Conservation (phyloP, 257 asterid genomes). For the Fraxinus anomala region DNA sequence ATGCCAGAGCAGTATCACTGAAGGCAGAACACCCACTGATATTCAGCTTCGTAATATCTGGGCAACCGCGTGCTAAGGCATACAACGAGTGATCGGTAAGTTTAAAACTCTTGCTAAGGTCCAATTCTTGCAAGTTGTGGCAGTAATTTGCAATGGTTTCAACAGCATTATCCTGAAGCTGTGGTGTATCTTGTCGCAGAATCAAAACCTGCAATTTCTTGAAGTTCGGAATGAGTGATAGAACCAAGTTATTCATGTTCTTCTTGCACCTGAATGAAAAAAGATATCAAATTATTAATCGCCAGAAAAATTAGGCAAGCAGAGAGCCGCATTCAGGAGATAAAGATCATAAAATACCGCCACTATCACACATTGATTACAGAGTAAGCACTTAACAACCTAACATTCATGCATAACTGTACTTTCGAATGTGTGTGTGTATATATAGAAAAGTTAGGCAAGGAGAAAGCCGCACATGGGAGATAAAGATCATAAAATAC, state of each 20-base stretch:
- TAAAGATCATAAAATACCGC: not conserved
- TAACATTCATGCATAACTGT: too few species aligned
- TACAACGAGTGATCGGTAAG: conserved; percentile 80
- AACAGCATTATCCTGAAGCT: conserved; percentile 71
- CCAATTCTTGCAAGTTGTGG: conserved; percentile 78
- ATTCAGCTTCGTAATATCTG: conserved; percentile 68
- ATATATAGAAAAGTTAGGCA: not conserved
- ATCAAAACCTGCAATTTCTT: conserved; percentile 67
- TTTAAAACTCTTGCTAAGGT: conserved; percentile 83
- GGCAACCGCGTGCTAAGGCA: conserved; percentile 81
- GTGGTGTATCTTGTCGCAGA: conserved; percentile 80
- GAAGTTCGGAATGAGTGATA: conserved; percentile 71
- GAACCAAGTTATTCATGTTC: conserved; percentile 76
- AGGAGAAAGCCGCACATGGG: not conserved
- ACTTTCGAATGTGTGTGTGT: too few species aligned
- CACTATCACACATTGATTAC: not conserved
- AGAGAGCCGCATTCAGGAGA: not conserved
- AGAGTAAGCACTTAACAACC: not conserved
- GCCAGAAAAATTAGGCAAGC: not conserved
- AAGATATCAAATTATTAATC: not conserved
- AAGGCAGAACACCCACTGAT: conserved; percentile 88
- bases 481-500: not conserved
- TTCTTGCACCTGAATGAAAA: conserved; percentile 76
- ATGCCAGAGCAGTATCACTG: conserved; percentile 70
- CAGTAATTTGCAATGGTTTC: conserved; percentile 68